Evolutionary conservation across 176 grass and related monocot species (phyloP).

Genomic region (Poa pratensis): DNA sequence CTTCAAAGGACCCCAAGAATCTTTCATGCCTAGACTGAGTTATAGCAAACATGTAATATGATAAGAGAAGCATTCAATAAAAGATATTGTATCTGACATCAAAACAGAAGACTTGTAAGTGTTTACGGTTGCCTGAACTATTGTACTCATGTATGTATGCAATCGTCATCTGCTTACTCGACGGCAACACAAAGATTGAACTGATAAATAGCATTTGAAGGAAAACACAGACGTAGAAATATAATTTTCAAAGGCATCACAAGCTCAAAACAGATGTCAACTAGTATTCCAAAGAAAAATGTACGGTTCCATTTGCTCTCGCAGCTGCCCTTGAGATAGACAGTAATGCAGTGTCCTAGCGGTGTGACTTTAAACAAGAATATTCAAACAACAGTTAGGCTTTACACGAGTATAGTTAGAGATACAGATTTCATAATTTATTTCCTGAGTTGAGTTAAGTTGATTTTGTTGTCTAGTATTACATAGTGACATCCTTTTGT

Average conservation of each 20-base stretch:
- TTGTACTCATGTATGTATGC: background rate
- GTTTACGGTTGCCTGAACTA: constrained; percentile 16
- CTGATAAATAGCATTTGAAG: background rate
- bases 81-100: constrained; percentile 20
- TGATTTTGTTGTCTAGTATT: background rate
- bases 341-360: constrained; percentile 22
- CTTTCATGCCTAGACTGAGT: constrained; percentile 97
- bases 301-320: constrained; percentile 2
- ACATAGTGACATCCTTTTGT: no score
- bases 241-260: constrained; percentile 15
- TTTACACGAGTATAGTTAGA: constrained; percentile 21
- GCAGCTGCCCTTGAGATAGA: background rate
- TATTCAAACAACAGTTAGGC: background rate
- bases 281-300: background rate
- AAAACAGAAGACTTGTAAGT: constrained; percentile 8
- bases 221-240: background rate
- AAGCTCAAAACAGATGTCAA: constrained; percentile 26
- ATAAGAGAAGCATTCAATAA: constrained; percentile 42
- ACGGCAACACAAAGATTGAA: constrained; percentile 1
- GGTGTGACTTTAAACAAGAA: background rate
- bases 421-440: constrained; percentile 19
- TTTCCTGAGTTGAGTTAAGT: background rate
- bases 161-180: background rate
- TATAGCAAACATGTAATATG: constrained; percentile 32
- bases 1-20: constrained; percentile 98